Percentiles rank a stretch among this genome's conserved stretches.
Evolutionary conservation across 306 rosid species (phyloP).

Genomic region (Mucuna pruriens): DNA sequence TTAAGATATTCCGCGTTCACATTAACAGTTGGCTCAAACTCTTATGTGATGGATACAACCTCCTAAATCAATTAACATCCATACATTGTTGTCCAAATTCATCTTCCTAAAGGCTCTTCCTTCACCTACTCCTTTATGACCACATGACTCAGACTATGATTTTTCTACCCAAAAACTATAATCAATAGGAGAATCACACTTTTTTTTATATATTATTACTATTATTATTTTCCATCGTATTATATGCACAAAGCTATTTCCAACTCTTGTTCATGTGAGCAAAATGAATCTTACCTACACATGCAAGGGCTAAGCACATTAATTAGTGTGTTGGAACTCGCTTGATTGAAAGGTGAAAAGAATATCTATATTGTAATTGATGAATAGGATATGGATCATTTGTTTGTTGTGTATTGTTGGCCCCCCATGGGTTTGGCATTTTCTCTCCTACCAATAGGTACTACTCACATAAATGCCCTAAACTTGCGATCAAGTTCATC

Average conservation of each 20-base stretch:
- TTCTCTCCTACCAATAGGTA: constrained; percentile 28
- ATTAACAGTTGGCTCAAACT: neutral
- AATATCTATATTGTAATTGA: neutral
- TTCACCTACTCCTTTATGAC: constrained; percentile 23
- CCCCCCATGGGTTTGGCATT: neutral
- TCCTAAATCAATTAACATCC: neutral
- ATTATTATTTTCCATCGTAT: neutral
- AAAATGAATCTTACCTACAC: constrained; percentile 33
- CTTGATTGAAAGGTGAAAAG: neutral
- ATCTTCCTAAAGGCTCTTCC: constrained; percentile 19
- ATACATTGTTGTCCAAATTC: constrained; percentile 25
- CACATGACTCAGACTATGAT: constrained; percentile 26
- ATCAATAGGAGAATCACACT: too few relatives aligned
- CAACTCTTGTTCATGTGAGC: constrained; percentile 13
- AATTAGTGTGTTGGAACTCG: constrained; percentile 15
- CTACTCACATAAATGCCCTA: constrained; percentile 34
- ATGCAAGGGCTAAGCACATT: constrained; percentile 16
- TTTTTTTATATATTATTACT: too few relatives aligned
- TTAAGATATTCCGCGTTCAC: neutral
- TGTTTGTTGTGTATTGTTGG: neutral
- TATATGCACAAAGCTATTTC: neutral
- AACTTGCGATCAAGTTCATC: neutral
- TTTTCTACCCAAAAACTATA: neutral
- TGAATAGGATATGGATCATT: neutral
- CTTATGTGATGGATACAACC: neutral